Percentiles rank a stretch among this genome's conserved stretches.
Evolutionary conservation across 2,329 filamentous ascomycete species (phyloP).

Genomic region (Talaromyces amestolkiae): DNA sequence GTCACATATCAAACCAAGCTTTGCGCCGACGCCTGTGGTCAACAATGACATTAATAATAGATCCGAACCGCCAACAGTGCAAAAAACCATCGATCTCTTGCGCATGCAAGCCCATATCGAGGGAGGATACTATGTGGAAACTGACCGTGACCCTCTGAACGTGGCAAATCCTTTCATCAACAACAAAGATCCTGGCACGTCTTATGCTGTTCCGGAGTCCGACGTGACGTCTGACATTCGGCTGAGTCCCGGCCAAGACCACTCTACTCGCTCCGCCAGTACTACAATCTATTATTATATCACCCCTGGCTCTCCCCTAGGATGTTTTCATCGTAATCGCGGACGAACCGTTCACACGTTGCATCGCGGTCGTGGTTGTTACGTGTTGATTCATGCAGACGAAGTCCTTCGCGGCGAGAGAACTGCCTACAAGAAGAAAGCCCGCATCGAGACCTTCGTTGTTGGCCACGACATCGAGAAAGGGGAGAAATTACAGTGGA

Average conservation of each 20-base stretch:
- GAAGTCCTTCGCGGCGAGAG: constrained; percentile 31
- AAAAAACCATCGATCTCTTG: constrained; percentile 45
- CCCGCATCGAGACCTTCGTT: constrained; percentile 61
- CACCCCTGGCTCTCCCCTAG: constrained; percentile 54
- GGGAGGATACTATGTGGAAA: constrained; percentile 64
- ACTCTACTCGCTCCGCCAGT: constrained; percentile 53
- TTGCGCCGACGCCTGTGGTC: constrained; percentile 22
- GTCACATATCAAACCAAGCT: constrained; percentile 28
- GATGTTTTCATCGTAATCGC: constrained; percentile 63
- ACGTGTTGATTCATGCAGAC: constrained; percentile 63
- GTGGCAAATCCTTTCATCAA: constrained; percentile 56
- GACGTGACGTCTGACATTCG: constrained; percentile 18
- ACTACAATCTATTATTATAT: constrained; percentile 66
- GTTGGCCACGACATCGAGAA: constrained; percentile 58
- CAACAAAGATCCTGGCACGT: constrained; percentile 17
- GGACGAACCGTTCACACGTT: constrained; percentile 64
- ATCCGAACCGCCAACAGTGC: constrained; percentile 34
- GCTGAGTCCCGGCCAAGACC: constrained; percentile 24
- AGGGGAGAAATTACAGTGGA: constrained; percentile 65
- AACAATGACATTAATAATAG: constrained; percentile 12
- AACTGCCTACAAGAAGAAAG: constrained; percentile 32
- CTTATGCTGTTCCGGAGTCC: constrained; percentile 12
- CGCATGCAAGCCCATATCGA: constrained; percentile 57
- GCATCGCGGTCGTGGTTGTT: constrained; percentile 61
- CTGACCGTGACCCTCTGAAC: constrained; percentile 53